Evolutionary conservation across 1,139 yeast genomes (phyloP).

Genomic region (Kluyveromyces marxianus): DNA sequence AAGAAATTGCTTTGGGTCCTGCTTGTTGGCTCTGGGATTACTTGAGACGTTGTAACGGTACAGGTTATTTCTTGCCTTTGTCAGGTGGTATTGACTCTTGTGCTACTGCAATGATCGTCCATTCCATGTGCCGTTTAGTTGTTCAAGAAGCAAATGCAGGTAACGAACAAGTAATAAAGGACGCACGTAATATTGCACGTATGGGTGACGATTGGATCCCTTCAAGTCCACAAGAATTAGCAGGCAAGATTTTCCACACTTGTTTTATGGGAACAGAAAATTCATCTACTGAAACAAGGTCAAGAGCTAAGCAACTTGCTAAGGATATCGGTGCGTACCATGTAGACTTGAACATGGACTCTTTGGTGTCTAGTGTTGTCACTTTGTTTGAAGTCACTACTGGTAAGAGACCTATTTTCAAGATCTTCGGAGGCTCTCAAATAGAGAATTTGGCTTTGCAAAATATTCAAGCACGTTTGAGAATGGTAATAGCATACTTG

Average conservation of each 20-base stretch:
- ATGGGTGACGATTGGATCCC: slow-evolving; percentile 57
- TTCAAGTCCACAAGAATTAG: slow-evolving; percentile 63
- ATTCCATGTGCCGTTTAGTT: slow-evolving; percentile 87
- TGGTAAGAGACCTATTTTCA: slow-evolving; percentile 80
- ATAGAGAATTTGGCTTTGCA: slow-evolving; percentile 91
- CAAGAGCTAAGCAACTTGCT: slow-evolving; percentile 76
- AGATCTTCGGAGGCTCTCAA: slow-evolving; percentile 86
- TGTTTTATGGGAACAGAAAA: slow-evolving; percentile 94
- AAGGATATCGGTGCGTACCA: slow-evolving; percentile 79
- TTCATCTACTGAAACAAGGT: slow-evolving; percentile 79
- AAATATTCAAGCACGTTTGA: slow-evolving; percentile 87
- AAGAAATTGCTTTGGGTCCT: slow-evolving; percentile 95
- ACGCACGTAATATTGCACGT: slow-evolving; percentile 58
- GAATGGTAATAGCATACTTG: slow-evolving; percentile 90
- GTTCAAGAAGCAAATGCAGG: slow-evolving; percentile 58
- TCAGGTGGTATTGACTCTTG: slow-evolving; percentile 98
- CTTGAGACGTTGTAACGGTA: slow-evolving; percentile 77
- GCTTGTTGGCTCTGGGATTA: slow-evolving; percentile 99
- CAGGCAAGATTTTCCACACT: slow-evolving; percentile 72
- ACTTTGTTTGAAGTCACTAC: slow-evolving; percentile 80
- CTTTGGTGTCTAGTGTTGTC: slow-evolving; percentile 66
- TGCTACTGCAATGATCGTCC: slow-evolving; percentile 92
- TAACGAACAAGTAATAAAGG: slow-evolving; percentile 64
- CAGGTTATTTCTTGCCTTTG: slow-evolving; percentile 86
- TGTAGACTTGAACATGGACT: slow-evolving; percentile 85